Evolutionary conservation across 495 filamentous ascomycete species (phyloP), one percentile per base, ranked within the genome.

Genomic region (Aspergillus ellipticus): DNA sequence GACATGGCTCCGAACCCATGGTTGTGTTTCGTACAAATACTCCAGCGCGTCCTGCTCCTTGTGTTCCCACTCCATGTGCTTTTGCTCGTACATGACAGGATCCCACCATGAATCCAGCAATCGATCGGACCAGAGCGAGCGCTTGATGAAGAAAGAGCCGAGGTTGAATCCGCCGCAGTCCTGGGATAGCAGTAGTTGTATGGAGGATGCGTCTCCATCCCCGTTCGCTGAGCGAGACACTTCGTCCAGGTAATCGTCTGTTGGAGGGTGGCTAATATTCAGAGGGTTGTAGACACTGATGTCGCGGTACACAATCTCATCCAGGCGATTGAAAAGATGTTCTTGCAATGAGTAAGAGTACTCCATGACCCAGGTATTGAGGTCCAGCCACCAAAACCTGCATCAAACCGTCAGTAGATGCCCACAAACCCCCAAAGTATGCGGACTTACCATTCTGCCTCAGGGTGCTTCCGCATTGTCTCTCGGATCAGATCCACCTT

Each of bases 371-470:
- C 95, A 96, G 16, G 95, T 99, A 68, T 96, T 93, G 10, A 97
- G 84, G 68, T 99, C 94, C 37, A 99, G 78, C 95, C 95, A 99
- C 94, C 94, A 99, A 62, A 99, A 94, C 92, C 92, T 96, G 59
- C 21, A 47, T 20, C 33, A 24, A 26, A 52, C 42, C 33, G 31
- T 48, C 39, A 51, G 42, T 35, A 41, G 46, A 9, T 2, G 16
- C 9, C 20, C 13, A 17, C 24, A 9, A 17, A 13, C 26, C 15
- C 6, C 17, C 24, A 29, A 9, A n/a, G n/a, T 13, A 13, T 22
- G 50, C 6, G 16, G 56, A 63, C 83, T 66, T 80, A 96, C 94
- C 94, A 99, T 77, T 99, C 92, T 9, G 94, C 94, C 57, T 96
- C 80, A 20, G 94, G 95, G 64, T 97, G 94, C 71, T 96, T 96